Base-by-base conservation (phyloP, 75 land plant species). In the Picea glauca region DNA sequence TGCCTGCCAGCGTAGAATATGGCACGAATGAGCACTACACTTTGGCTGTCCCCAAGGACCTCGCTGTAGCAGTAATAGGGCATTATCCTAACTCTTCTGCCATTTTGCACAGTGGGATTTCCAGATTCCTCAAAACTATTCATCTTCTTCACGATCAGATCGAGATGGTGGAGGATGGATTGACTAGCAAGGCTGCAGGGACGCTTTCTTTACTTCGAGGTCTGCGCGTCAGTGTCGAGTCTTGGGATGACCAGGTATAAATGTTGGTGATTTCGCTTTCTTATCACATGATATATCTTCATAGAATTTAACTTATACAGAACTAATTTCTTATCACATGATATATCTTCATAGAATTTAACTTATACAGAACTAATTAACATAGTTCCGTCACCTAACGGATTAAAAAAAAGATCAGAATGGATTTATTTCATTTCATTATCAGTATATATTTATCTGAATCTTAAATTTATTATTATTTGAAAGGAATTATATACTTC, bases 201-300 rank as follows among this genome's bases (percentile, higher is more conserved):
- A 33, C 73, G 20, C 21, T 7, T 35, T 4, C 38, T 40, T 21
- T 40, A 17, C 46, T 68, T 18, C 46, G 20, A 18, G 73, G 46
- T 17, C 73, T 68, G 5, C 73, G 73, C 11, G 23, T 68, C 18
- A 40, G 11, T 35, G 20, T 68, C n/a, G 46, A 68, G 21, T 68
- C 73, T 32, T 40, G 21, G 46, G 46, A 68, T 68, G 73, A 68
- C 50, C 46, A 68, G 50, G 73, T 68, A 38, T 68, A n/a, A 14
- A 21, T 5, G 67, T 65, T 31, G 3, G 11, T 26, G 31, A 46
- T 46, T 46, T 46, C 54, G 54, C 54, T 46, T 46, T 6, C 54
- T 46, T 46, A 46, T 46, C 9, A 46, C 7, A 5, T 38, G 40
- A 46, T 43, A 43, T 46, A 46, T 46, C 6, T 46, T 46, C 9